These are phyloP conservation scores for Kwoniella sp. DNA, from an alignment of 768 basidiomycete genomes.

Conservation along the genomic window DNA sequence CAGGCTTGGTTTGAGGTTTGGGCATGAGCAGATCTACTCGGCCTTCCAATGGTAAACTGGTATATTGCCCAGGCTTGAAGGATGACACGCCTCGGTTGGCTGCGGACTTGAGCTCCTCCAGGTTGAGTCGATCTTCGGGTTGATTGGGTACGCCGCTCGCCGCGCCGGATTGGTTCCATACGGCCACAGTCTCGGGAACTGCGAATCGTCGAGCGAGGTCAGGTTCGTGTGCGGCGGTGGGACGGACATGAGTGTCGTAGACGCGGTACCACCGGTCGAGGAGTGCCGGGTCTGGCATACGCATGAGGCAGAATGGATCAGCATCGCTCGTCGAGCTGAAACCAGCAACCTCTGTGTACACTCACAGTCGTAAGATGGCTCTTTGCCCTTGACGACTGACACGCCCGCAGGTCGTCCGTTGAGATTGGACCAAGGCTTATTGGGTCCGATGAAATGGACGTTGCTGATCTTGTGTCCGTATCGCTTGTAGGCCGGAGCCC, in stretches of 20 bases:
- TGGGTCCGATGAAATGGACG: slow-evolving; percentile 70
- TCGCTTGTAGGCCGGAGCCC: slow-evolving; percentile 94
- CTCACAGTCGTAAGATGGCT: slow-evolving; percentile 52
- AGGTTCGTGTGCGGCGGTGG: slow-evolving; percentile 58
- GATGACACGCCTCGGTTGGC: slow-evolving; percentile 57
- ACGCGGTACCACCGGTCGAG: slow-evolving; percentile 88
- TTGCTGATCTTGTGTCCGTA: slow-evolving; percentile 59
- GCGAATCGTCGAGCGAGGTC: slow-evolving; percentile 60
- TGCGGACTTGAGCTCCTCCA: slow-evolving; percentile 65
- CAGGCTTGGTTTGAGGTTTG: slow-evolving; percentile 35
- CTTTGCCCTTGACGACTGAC: slow-evolving; percentile 33
- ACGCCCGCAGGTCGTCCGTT: slow-evolving; percentile 68
- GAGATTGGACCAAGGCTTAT: slow-evolving; percentile 90
- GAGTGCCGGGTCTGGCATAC: slow-evolving; percentile 61
- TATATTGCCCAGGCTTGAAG: slow-evolving; percentile 75
- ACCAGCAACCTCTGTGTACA: background rate
- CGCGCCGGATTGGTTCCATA: slow-evolving; percentile 66
- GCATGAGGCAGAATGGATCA: background rate
- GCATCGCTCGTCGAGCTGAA: background rate
- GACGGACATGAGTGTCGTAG: slow-evolving; percentile 84
- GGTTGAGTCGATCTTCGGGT: slow-evolving; percentile 59
- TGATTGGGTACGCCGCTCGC: slow-evolving; percentile 32
- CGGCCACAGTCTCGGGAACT: slow-evolving; percentile 69
- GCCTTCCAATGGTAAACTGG: slow-evolving; percentile 79
- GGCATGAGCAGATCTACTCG: slow-evolving; percentile 84